These are phyloP conservation scores for Camellia sinensis DNA, from an alignment of 148 eudicot genomes.

Conservation along the genomic window DNA sequence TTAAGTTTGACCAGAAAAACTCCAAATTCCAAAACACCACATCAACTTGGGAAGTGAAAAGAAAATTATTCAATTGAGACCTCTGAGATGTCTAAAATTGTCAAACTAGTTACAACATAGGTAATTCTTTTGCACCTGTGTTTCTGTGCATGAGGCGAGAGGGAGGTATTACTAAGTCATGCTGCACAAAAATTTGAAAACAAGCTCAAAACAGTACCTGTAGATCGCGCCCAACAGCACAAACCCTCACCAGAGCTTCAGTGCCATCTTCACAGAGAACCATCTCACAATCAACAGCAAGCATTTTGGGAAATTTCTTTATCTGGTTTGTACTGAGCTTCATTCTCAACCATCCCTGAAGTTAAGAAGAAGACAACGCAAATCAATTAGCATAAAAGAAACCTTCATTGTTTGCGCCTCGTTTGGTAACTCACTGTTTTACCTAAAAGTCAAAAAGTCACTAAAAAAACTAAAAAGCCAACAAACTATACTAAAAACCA, in stretches of 20 bases:
- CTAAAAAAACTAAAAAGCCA: no score
- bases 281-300: conserved; percentile 99
- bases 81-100: neutral
- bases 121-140: neutral
- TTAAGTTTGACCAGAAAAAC: conserved; percentile 67
- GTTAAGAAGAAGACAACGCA: conserved; percentile 1
- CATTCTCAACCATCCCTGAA: conserved; percentile 73
- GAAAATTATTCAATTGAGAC: neutral
- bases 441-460: no score
- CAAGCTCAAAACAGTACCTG: conserved; percentile 40
- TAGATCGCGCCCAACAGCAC: conserved; percentile 72
- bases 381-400: neutral
- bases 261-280: conserved; percentile 96
- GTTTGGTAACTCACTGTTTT: no score
- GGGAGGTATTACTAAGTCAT: neutral
- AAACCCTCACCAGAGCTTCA: conserved; percentile 87
- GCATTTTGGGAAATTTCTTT: conserved; percentile 35
- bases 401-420: neutral
- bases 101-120: neutral
- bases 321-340: conserved; percentile 42
- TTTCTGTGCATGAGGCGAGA: neutral
- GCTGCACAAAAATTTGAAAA: neutral
- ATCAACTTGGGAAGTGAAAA: conserved; percentile 9
- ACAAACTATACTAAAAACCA: no score
- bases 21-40: neutral